These are phyloP conservation scores for Penicillium psychrosexuale DNA, from an alignment of 2,329 filamentous ascomycete species.

Conservation along the genomic window DNA sequence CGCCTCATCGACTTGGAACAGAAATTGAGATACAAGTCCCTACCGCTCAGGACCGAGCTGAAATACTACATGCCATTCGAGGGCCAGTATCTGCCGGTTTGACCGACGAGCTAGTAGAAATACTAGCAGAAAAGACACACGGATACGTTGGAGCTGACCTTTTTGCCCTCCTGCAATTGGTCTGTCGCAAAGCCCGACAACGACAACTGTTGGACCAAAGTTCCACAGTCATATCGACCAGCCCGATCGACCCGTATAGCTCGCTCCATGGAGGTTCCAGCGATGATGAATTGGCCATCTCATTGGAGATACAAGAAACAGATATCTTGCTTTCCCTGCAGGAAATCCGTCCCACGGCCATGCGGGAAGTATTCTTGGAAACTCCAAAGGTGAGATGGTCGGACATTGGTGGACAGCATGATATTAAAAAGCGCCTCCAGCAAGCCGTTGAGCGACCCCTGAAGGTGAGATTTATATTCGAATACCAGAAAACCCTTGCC, in stretches of 20 bases:
- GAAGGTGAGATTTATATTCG: conserved; percentile 40
- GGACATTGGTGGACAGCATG: conserved; percentile 81
- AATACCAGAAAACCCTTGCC: not conserved
- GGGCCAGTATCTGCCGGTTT: conserved; percentile 47
- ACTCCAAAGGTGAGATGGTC: conserved; percentile 81
- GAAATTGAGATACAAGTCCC: conserved; percentile 76
- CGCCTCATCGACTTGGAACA: conserved; percentile 60
- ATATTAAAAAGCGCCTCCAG: conserved; percentile 66
- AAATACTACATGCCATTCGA: conserved; percentile 66
- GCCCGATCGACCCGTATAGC: not conserved
- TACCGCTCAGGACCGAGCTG: conserved; percentile 64
- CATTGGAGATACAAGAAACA: conserved; percentile 33
- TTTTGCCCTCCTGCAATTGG: conserved; percentile 58
- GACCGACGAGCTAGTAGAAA: conserved; percentile 53
- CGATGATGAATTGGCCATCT: conserved; percentile 17
- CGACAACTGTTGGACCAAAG: conserved; percentile 26
- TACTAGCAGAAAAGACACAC: conserved; percentile 72
- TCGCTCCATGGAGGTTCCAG: not conserved
- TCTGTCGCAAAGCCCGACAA: conserved; percentile 44
- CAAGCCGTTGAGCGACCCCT: conserved; percentile 58
- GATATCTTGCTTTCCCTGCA: conserved; percentile 56
- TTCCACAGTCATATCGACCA: not conserved
- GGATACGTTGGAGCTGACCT: conserved; percentile 83
- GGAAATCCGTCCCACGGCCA: conserved; percentile 73
- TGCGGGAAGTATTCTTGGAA: conserved; percentile 85